phyloP scores from a whole-genome alignment of 192 early-diverging fungal genomes.

The Backusella mclennaniae region DNA sequence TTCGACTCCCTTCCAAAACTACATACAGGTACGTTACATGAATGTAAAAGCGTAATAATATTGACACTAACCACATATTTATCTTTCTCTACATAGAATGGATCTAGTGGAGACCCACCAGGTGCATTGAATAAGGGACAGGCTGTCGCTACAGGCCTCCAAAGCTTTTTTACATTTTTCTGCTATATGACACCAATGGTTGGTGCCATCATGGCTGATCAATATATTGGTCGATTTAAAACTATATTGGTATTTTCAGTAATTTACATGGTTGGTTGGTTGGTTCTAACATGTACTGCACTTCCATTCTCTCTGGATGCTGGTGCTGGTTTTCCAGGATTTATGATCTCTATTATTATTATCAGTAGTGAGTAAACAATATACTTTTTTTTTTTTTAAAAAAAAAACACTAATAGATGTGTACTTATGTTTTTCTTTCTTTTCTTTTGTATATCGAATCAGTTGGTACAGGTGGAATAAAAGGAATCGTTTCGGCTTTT shows the following conservation, averaged over 20 bases:
- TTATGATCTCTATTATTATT: slow-evolving; percentile 61
- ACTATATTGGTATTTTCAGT: slow-evolving; percentile 65
- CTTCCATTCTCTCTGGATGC: slow-evolving; percentile 48
- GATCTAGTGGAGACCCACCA: slow-evolving; percentile 27
- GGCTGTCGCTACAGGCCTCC: slow-evolving; percentile 51
- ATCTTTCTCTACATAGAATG: not conserved
- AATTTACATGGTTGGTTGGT: slow-evolving; percentile 63
- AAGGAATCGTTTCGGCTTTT: slow-evolving; percentile 42
- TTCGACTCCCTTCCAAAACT: slow-evolving; percentile 60
- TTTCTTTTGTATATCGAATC: not conserved
- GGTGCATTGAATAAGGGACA: slow-evolving; percentile 55
- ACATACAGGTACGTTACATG: slow-evolving; percentile 36
- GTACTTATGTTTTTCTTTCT: not conserved
- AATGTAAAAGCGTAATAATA: not conserved
- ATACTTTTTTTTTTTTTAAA: not conserved
- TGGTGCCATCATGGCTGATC: slow-evolving; percentile 56
- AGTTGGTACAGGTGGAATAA: slow-evolving; percentile 37
- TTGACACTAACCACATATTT: too few species aligned
- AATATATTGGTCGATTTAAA: slow-evolving; percentile 70
- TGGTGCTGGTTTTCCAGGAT: slow-evolving; percentile 60
- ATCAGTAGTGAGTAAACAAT: slow-evolving; percentile 41
- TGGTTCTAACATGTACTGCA: slow-evolving; percentile 61
- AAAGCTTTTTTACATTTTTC: slow-evolving; percentile 63
- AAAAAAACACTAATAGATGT: not conserved
- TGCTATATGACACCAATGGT: slow-evolving; percentile 61